Percentiles rank a stretch among this genome's conserved stretches.
Conservation (phyloP, 164 flowering plant genomes). For the Protea cynaroides region DNA sequence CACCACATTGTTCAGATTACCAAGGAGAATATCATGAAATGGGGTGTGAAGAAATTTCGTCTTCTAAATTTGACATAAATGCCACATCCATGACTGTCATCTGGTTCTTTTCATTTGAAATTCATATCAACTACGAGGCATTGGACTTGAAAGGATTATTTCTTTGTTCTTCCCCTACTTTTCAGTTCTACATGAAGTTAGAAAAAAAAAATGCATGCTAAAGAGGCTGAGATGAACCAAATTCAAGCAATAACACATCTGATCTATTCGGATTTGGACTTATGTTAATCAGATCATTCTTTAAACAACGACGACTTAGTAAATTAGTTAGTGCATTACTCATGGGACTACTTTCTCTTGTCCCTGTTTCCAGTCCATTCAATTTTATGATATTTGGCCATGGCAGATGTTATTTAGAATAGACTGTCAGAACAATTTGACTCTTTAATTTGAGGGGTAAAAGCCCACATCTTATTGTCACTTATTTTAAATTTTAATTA, state of each 20-base stretch:
- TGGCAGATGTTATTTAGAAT: too few species aligned
- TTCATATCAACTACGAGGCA: neutral
- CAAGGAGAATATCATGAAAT: conserved; percentile 27
- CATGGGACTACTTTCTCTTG: too few species aligned
- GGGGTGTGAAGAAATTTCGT: conserved; percentile 17
- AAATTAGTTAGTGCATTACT: too few species aligned
- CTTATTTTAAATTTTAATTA: too few species aligned
- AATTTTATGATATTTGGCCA: too few species aligned
- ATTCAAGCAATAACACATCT: conserved; percentile 52
- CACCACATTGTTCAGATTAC: conserved; percentile 31
- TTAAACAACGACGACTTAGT: neutral
- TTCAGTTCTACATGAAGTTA: conserved; percentile 48
- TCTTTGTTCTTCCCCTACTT: neutral
- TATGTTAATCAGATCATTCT: neutral
- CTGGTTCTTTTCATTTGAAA: conserved; percentile 3
- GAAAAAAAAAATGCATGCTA: conserved; percentile 55
- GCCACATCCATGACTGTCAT: conserved; percentile 22
- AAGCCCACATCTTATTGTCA: too few species aligned
- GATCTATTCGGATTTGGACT: neutral
- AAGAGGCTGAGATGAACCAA: conserved; percentile 56
- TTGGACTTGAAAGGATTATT: neutral
- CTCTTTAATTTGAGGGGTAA: too few species aligned
- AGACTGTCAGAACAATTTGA: too few species aligned
- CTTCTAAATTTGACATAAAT: conserved; percentile 22
- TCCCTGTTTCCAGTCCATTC: too few species aligned